Evolutionary conservation across 495 filamentous ascomycete species (phyloP), one percentile per base, ranked within the genome.

Genomic region (Podospora didyma): DNA sequence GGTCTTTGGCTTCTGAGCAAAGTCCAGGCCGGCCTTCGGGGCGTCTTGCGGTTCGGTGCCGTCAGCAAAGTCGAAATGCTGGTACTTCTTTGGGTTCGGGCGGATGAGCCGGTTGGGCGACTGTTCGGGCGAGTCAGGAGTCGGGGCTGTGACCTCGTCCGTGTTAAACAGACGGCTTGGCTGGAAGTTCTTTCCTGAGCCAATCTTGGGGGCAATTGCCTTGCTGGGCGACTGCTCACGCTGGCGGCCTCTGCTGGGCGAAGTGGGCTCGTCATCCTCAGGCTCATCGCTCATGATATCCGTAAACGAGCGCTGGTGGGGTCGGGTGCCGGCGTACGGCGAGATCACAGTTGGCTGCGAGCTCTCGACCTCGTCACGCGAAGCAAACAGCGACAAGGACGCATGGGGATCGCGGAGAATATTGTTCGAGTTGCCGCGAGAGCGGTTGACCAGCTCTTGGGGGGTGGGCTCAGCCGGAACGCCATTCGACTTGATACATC

Each of bases 21-120:
- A 26, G 55, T 54, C 51, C 16, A 54, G 48, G 46, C 46, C 62
- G 23, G 64, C 62, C 49, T 70, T 49, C 34, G 72, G 59, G 37
- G 65, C 62, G 34, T 75, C 68, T 62, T 70, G 67, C 20, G 69
- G 58, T 16, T 77, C 73, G 19, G 76, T 73, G 51, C 85, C 86
- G 60, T 87, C 86, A 37, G 79, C 85, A 67, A 97, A 85, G 53
- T 95, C 87, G 66, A 97, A 97, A 71, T 98, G 93, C 34, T 85
- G 73, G 72, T 86, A 97, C 65, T 89, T 93, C 62, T 82, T 82
- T 11, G 89, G 80, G 62, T 92, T 76, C 10, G 75, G 63, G 67
- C 80, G 75, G 78, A 86, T 74, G 79, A 79, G 65, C 61, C 77
- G 69, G 44, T 78, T 73, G 39, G 68, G 63, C 46, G 70, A 66